phyloP scores from a whole-genome alignment of 176 grass and related monocot species.

The Oryza coarctata region DNA sequence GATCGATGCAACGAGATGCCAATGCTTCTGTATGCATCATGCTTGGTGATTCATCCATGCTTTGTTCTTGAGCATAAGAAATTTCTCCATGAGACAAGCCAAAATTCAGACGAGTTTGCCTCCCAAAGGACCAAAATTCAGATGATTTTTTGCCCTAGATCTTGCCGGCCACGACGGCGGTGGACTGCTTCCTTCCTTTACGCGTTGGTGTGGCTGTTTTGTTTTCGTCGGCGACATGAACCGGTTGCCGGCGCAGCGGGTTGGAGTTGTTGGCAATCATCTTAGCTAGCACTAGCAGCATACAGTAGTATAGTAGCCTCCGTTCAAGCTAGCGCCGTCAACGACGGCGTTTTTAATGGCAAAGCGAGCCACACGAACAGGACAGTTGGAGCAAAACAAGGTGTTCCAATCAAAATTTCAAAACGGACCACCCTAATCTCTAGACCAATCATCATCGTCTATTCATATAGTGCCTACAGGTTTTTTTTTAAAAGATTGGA shows the following conservation, averaged over 20 bases:
- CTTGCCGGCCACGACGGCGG: slow-evolving; percentile 17
- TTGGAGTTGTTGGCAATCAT: slow-evolving; percentile 8
- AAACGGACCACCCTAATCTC: neutral
- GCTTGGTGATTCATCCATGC: neutral
- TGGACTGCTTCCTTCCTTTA: slow-evolving; percentile 18
- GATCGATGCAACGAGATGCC: neutral
- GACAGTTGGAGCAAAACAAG: slow-evolving; percentile 52
- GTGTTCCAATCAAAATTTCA: neutral
- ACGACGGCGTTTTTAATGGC: neutral
- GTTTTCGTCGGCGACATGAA: neutral
- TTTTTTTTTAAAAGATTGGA: too few species aligned
- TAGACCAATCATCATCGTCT: slow-evolving; percentile 41
- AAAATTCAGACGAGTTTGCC: neutral
- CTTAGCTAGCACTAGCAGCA: neutral
- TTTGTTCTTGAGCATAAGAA: neutral
- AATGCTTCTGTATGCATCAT: neutral
- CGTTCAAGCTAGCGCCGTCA: slow-evolving; percentile 41
- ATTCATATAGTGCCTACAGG: too few species aligned
- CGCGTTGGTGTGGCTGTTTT: neutral
- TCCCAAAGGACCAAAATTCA: neutral
- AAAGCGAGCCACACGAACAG: slow-evolving; percentile 15
- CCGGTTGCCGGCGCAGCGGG: neutral
- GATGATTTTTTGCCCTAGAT: neutral
- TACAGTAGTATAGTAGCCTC: neutral
- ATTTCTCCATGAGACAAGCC: neutral